Percentiles rank a stretch among this genome's conserved stretches.
phyloP scores from a whole-genome alignment of 352 stramenopile genomes.

The Aphanomyces astaci region DNA sequence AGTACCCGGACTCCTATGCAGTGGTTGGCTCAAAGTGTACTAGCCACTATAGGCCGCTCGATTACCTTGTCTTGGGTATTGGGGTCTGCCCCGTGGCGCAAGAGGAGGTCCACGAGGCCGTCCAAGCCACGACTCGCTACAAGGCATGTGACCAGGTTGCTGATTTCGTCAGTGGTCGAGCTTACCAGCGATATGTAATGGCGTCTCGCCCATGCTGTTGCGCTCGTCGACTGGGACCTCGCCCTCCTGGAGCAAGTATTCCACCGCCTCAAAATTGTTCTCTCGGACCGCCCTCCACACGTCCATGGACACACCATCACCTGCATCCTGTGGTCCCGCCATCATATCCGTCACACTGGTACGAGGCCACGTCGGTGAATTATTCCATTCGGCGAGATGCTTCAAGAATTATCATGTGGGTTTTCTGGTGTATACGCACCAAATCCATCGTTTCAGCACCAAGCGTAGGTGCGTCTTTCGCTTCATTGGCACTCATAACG shows the following conservation, averaged over 20 bases:
- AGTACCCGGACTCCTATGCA: conserved; percentile 73
- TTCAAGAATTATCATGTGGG: background rate
- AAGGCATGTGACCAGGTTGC: background rate
- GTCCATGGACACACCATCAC: background rate
- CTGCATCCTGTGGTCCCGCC: background rate
- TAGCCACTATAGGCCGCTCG: background rate
- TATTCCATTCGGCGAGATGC: conserved; percentile 2
- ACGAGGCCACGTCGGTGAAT: background rate
- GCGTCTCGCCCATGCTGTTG: conserved; percentile 64
- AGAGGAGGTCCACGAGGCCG: conserved; percentile 41
- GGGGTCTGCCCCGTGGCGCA: conserved; percentile 48
- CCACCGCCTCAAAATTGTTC: conserved; percentile 11
- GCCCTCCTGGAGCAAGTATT: conserved; percentile 12
- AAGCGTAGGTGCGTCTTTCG: background rate
- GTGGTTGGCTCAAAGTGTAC: background rate
- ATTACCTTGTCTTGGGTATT: conserved; percentile 50
- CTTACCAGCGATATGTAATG: conserved; percentile 51
- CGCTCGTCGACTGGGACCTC: conserved; percentile 38
- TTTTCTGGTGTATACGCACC: background rate
- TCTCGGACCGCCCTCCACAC: conserved; percentile 14
- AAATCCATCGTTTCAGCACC: background rate
- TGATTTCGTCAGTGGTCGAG: background rate
- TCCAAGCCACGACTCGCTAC: conserved; percentile 44
- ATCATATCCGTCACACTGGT: background rate
- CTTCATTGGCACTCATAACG: background rate